phyloP scores from a whole-genome alignment of 441 rosid genomes.

The Gossypium lobatum region DNA sequence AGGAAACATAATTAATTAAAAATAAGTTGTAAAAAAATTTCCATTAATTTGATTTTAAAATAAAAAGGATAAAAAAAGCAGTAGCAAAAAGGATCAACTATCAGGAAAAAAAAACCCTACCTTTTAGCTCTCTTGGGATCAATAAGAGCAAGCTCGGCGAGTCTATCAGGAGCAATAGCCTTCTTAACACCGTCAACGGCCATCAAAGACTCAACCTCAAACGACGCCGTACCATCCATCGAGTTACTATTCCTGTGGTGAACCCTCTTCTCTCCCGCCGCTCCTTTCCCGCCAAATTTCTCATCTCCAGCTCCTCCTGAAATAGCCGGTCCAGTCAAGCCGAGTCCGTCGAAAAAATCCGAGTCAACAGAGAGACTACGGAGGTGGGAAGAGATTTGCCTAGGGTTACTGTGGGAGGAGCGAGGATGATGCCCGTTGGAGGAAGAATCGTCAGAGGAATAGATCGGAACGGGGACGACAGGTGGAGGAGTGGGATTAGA shows the following conservation, averaged over 20 bases:
- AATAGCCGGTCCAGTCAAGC: conserved; percentile 23
- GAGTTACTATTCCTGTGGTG: conserved; percentile 75
- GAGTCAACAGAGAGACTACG: conserved; percentile 95
- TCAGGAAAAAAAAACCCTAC: conserved; percentile 18
- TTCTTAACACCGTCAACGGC: conserved; percentile 60
- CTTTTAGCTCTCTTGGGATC: conserved; percentile 97
- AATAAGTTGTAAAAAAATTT: too few species aligned
- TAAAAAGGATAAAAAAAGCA: background rate
- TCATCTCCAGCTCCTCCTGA: conserved; percentile 29
- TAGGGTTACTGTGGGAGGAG: conserved; percentile 2
- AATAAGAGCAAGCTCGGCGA: conserved; percentile 80
- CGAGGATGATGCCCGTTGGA: conserved; percentile 34
- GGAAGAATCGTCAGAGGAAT: conserved; percentile 65
- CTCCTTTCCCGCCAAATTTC: conserved; percentile 14
- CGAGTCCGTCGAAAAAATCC: conserved; percentile 64
- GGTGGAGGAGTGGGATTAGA: conserved; percentile 30
- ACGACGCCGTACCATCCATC: conserved; percentile 52
- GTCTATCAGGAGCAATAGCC: conserved; percentile 70
- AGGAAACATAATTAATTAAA: too few species aligned
- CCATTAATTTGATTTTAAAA: too few species aligned
- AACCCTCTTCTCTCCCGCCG: conserved; percentile 38
- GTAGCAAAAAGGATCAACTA: background rate
- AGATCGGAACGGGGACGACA: conserved; percentile 35
- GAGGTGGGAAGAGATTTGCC: conserved; percentile 39
- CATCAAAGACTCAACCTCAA: conserved; percentile 49